Conservation (phyloP, 2,329 filamentous ascomycete genomes). For the Scleromitrula shiraiana region DNA sequence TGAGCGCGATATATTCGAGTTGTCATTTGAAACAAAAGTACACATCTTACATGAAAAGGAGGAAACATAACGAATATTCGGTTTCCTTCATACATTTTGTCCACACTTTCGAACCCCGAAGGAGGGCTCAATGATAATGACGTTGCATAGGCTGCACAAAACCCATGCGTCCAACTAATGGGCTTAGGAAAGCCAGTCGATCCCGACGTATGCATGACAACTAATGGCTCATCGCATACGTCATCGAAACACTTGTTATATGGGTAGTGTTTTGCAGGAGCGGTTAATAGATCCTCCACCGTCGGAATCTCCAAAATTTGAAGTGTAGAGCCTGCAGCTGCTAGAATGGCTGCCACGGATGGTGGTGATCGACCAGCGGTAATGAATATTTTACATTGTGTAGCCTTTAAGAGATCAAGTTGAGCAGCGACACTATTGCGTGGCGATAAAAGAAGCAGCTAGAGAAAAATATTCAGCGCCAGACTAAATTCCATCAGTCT, state of each 20-base stretch:
- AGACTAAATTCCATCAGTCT: neutral
- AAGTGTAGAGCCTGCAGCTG: neutral
- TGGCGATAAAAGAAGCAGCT: slow-evolving; percentile 1
- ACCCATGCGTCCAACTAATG: slow-evolving; percentile 7
- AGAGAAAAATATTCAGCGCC: neutral
- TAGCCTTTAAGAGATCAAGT: neutral
- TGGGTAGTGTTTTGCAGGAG: neutral
- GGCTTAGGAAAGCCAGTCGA: slow-evolving; percentile 12
- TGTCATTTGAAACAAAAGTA: neutral
- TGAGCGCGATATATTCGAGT: neutral
- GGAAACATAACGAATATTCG: neutral
- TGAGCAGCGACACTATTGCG: slow-evolving; percentile 4
- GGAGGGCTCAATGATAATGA: neutral
- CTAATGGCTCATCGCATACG: slow-evolving; percentile 3
- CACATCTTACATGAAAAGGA: neutral
- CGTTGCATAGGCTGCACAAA: neutral
- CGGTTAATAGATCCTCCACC: neutral
- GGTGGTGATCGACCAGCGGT: neutral
- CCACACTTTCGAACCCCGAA: neutral
- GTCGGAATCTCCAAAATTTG: neutral
- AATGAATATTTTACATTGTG: neutral
- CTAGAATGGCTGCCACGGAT: neutral
- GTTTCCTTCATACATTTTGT: slow-evolving; percentile 1
- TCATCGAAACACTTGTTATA: slow-evolving; percentile 22
- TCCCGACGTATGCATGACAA: slow-evolving; percentile 11